Conservation (phyloP, 139 green algal species). For the Tetradesmus obliquus region DNA sequence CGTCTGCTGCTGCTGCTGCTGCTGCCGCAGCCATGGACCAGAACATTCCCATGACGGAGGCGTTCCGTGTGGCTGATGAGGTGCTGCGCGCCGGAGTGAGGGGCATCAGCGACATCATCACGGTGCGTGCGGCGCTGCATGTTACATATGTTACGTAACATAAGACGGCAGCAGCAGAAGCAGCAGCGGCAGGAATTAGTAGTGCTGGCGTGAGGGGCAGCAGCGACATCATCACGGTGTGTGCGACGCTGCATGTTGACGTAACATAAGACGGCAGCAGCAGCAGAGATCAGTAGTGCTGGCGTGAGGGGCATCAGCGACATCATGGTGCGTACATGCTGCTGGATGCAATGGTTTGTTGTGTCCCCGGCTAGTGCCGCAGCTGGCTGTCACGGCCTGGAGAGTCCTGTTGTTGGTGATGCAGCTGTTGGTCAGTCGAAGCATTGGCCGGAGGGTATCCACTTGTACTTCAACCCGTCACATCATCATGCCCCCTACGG, state of each 20-base stretch:
- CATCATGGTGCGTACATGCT: conserved; percentile 78
- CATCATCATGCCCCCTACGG: not conserved
- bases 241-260: not conserved
- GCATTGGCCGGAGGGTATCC: too few species aligned
- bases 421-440: not conserved
- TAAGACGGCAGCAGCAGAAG: not conserved
- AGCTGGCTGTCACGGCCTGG: not conserved
- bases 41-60: conserved; percentile 76
- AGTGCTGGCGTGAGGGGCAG: not conserved
- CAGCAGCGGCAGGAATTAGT: not conserved
- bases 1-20: not conserved
- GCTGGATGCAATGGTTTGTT: too few species aligned
- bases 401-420: not conserved
- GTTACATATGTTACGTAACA: not conserved
- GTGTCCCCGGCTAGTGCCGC: too few species aligned
- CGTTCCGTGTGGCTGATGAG: conserved; percentile 94
- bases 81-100: conserved; percentile 92
- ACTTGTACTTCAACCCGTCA: not conserved
- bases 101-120: conserved; percentile 98
- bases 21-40: conserved; percentile 31
- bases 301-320: conserved; percentile 92
- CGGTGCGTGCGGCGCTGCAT: conserved; percentile 53
- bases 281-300: not conserved
- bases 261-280: not conserved
- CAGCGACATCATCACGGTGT: not conserved